Conservation (phyloP, 495 filamentous ascomycete species). For the Durotheca rogersii region DNA sequence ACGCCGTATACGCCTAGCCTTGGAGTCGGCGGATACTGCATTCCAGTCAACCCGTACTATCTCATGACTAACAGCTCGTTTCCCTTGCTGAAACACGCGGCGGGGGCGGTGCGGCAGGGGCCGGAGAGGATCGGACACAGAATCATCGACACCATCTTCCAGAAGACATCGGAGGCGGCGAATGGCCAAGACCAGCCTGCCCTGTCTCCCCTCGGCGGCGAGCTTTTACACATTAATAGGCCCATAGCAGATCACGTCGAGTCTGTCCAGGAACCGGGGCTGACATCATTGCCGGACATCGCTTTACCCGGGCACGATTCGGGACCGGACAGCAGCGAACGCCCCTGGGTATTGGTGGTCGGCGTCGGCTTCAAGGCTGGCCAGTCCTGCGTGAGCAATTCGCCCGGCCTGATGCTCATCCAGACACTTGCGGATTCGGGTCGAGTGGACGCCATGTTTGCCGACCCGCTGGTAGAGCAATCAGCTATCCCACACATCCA, state of each 20-base stretch:
- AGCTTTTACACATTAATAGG: conserved; percentile 1
- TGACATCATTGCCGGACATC: background rate
- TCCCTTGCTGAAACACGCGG: conserved; percentile 37
- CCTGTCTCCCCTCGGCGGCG: background rate
- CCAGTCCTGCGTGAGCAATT: conserved; percentile 33
- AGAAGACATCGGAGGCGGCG: background rate
- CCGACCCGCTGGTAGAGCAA: conserved; percentile 37
- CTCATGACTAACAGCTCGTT: conserved; percentile 37
- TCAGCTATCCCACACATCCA: conserved; percentile 28
- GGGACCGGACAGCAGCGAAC: background rate
- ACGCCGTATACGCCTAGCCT: conserved; percentile 36
- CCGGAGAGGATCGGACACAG: conserved; percentile 32
- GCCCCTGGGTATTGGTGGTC: conserved; percentile 37
- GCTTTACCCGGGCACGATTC: background rate
- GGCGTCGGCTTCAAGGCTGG: conserved; percentile 41
- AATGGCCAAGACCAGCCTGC: background rate
- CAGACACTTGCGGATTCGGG: conserved; percentile 24
- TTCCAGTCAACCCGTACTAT: conserved; percentile 44
- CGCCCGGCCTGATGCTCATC: conserved; percentile 34
- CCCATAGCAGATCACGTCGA: background rate
- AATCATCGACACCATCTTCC: conserved; percentile 17
- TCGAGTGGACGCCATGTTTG: conserved; percentile 34
- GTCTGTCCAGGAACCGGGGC: background rate
- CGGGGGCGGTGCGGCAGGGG: conserved; percentile 36
- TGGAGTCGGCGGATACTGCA: conserved; percentile 45